Evolutionary conservation across 176 grass and related monocot species (phyloP).

Genomic region (Pharus latifolius): DNA sequence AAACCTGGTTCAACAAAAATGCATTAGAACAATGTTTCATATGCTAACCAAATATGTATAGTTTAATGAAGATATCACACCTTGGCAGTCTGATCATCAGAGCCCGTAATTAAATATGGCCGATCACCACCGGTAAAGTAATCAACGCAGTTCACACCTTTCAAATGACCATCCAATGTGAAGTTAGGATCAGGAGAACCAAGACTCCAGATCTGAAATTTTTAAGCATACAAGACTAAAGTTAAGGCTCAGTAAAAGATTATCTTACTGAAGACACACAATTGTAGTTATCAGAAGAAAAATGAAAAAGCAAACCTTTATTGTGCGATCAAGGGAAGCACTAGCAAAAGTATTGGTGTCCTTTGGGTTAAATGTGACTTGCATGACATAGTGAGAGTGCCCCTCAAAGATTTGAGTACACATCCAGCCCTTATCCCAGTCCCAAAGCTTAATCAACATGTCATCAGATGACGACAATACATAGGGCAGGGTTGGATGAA

Average conservation of each 20-base stretch:
- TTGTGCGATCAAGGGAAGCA: conserved; percentile 83
- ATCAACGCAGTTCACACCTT: conserved; percentile 76
- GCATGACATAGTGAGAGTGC: conserved; percentile 80
- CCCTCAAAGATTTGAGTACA: conserved; percentile 82
- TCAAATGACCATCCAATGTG: conserved; percentile 60
- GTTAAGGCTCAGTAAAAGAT: background rate
- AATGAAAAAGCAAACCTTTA: conserved; percentile 44
- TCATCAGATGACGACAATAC: conserved; percentile 67
- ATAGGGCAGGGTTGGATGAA: conserved; percentile 56
- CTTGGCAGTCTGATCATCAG: conserved; percentile 71
- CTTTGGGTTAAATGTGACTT: conserved; percentile 68
- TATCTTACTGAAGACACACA: background rate
- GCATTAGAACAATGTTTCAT: background rate
- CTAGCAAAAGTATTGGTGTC: conserved; percentile 82
- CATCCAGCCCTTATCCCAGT: conserved; percentile 73
- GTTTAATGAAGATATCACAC: conserved; percentile 4
- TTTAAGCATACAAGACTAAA: background rate
- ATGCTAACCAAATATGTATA: background rate
- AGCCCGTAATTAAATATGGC: conserved; percentile 83
- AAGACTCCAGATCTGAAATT: conserved; percentile 67
- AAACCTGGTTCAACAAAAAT: conserved; percentile 48
- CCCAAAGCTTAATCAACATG: conserved; percentile 78
- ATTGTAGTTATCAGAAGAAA: background rate
- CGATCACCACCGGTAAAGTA: conserved; percentile 80
- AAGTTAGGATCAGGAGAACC: conserved; percentile 70